These are phyloP conservation scores for Trichoderma breve DNA, from an alignment of 2,329 filamentous ascomycete species.

Conservation along the genomic window DNA sequence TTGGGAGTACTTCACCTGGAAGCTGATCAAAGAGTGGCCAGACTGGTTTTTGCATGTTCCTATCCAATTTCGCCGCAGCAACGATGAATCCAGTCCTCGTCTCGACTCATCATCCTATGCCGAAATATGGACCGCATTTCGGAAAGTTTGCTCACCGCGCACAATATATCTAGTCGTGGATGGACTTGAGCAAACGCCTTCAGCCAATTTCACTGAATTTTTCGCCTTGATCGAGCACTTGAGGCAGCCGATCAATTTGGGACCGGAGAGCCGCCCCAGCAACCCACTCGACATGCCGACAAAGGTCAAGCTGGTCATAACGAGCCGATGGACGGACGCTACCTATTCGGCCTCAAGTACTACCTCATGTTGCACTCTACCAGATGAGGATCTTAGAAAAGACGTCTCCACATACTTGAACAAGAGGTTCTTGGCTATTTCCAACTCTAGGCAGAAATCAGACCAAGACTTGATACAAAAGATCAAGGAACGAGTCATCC, in stretches of 20 bases:
- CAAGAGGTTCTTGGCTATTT: constrained; percentile 6
- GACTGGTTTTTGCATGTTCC: constrained; percentile 23
- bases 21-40: constrained; percentile 20
- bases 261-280: neutral
- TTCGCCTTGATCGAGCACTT: constrained; percentile 9
- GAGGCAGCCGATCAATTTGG: constrained; percentile 1
- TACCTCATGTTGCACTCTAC: constrained; percentile 11
- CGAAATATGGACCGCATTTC: constrained; percentile 24
- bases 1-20: constrained; percentile 25
- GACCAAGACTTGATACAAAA: neutral
- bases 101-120: constrained; percentile 20
- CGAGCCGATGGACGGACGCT: constrained; percentile 8
- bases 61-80: constrained; percentile 13
- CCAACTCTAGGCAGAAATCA: neutral
- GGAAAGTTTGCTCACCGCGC: neutral
- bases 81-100: constrained; percentile 2
- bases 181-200: constrained; percentile 25
- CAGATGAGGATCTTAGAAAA: neutral
- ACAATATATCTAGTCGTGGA: constrained; percentile 27
- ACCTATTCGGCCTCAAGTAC: neutral
- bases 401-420: constrained; percentile 14
- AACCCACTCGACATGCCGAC: neutral
- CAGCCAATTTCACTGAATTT: neutral
- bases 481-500: constrained; percentile 18
- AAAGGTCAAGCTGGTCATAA: constrained; percentile 17